phyloP scores from a whole-genome alignment of 2,329 filamentous ascomycete species.

The Cordyceps cicadae region DNA sequence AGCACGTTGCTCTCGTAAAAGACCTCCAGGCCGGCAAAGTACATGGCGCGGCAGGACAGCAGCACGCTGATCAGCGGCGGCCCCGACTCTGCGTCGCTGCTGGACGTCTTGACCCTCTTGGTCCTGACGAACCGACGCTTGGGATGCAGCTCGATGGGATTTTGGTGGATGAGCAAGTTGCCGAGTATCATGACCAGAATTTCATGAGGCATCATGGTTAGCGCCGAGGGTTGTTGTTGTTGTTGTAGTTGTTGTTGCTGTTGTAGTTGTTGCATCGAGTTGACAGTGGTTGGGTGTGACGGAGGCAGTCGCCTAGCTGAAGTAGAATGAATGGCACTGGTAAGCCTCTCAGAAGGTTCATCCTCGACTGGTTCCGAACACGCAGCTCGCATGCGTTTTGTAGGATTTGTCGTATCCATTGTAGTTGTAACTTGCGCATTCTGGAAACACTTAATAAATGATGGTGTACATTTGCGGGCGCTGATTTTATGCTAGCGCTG shows the following conservation, averaged over 20 bases:
- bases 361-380: not conserved
- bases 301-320: not conserved
- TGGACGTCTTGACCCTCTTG: not conserved
- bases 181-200: not conserved
- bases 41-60: slow-evolving; percentile 7
- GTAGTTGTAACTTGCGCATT: not conserved
- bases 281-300: not conserved
- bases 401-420: not conserved
- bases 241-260: not conserved
- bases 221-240: not conserved
- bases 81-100: not conserved
- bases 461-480: not conserved
- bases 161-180: not conserved
- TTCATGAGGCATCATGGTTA: not conserved
- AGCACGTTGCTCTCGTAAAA: not conserved
- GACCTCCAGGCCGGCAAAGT: slow-evolving; percentile 6
- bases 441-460: not conserved
- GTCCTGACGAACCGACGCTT: not conserved
- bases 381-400: not conserved
- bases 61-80: slow-evolving; percentile 5
- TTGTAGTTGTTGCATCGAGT: not conserved
- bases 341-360: not conserved
- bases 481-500: not conserved
- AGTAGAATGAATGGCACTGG: not conserved
- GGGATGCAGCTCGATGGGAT: not conserved